Percentiles rank a stretch among this genome's conserved stretches.
These are phyloP conservation scores for Rhizoctonia solani DNA, from an alignment of 1,284 basidiomycete species.

Conservation along the genomic window DNA sequence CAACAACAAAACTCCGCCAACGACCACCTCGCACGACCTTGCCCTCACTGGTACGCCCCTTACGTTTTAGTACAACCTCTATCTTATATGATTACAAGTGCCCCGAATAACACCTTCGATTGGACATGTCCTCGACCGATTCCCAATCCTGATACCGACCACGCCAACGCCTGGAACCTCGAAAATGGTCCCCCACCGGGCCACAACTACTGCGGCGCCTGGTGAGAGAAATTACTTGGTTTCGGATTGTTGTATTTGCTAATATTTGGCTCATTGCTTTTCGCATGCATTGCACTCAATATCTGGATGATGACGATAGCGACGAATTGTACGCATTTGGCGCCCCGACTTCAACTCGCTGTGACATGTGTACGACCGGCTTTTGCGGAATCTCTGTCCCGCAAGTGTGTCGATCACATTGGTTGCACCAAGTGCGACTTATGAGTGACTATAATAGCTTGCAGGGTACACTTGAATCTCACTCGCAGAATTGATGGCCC, in stretches of 20 bases:
- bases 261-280: constrained; percentile 30
- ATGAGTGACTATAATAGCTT: constrained; percentile 33
- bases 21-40: constrained; percentile 38
- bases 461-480: background rate
- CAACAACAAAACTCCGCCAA: constrained; percentile 38
- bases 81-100: constrained; percentile 20
- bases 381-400: constrained; percentile 39
- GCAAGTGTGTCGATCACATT: constrained; percentile 35
- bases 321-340: constrained; percentile 37
- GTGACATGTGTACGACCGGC: constrained; percentile 37
- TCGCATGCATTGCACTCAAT: background rate
- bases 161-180: constrained; percentile 37
- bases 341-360: constrained; percentile 35
- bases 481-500: background rate
- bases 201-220: constrained; percentile 38
- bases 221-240: constrained; percentile 16
- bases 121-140: constrained; percentile 39
- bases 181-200: constrained; percentile 38
- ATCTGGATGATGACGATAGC: constrained; percentile 16
- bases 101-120: constrained; percentile 38
- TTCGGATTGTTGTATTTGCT: constrained; percentile 3
- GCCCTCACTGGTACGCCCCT: constrained; percentile 37
- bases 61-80: background rate
- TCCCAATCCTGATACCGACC: constrained; percentile 37
- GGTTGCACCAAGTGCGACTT: constrained; percentile 31